phyloP scores from a whole-genome alignment of 345 rosid species.

The Anastatica hierochuntica region DNA sequence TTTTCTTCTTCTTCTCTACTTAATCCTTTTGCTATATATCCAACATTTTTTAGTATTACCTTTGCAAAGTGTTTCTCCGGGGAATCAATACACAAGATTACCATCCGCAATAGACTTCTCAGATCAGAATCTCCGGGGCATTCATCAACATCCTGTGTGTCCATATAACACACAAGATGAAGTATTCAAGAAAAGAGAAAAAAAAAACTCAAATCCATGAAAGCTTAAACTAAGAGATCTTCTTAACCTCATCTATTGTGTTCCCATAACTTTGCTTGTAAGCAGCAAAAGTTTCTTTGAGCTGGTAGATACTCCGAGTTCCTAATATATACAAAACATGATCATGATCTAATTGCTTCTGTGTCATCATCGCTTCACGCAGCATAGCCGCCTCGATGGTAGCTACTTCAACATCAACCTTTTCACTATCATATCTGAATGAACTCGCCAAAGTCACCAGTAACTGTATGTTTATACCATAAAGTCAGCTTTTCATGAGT shows the following conservation, averaged over 20 bases:
- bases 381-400: slow-evolving; percentile 51
- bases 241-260: slow-evolving; percentile 49
- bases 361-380: slow-evolving; percentile 49
- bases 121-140: slow-evolving; percentile 45
- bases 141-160: slow-evolving; percentile 54
- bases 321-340: slow-evolving; percentile 48
- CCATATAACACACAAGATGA: neutral
- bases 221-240: neutral
- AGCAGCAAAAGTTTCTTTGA: slow-evolving; percentile 52
- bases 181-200: too few relatives aligned
- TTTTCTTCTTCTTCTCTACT: too few relatives aligned
- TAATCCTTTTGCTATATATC: too few relatives aligned
- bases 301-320: slow-evolving; percentile 65
- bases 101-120: slow-evolving; percentile 39
- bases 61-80: slow-evolving; percentile 87
- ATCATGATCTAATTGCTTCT: slow-evolving; percentile 53
- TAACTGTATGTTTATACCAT: slow-evolving; percentile 30
- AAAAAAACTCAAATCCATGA: neutral
- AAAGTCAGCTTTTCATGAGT: neutral
- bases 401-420: slow-evolving; percentile 45
- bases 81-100: slow-evolving; percentile 42
- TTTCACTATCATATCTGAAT: slow-evolving; percentile 63
- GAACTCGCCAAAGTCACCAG: slow-evolving; percentile 60
- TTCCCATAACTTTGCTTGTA: slow-evolving; percentile 47
- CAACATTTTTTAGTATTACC: slow-evolving; percentile 23